Evolutionary conservation across 352 stramenopile species (phyloP), one percentile per base, ranked within the genome.

Genomic region (Globisporangium iwayamae): DNA sequence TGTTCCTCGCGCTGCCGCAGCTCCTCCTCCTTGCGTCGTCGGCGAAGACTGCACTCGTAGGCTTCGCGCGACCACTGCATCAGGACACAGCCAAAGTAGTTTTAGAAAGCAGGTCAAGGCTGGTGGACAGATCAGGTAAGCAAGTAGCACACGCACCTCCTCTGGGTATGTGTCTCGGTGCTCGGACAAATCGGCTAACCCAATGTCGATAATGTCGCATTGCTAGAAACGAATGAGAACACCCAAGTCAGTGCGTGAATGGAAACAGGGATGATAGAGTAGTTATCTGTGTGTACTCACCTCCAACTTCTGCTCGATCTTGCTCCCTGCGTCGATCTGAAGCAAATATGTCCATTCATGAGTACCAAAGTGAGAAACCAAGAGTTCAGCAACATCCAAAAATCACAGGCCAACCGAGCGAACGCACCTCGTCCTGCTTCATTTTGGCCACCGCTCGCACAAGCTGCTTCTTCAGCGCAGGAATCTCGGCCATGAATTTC

Each of bases 191-290:
- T 93, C 85, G 16, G 85, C 81, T 6, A 93, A 71, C 1, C 83
- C 85, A 39, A 93, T 84, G 59, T 93, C 85, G 56, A 93, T 92
- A 22, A 86, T 71, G 60, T 93, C 85, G 63, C 85, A 93, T 90
- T 92, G 83, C 80, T 92, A 62, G 6, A 11, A 4, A 9, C 16
- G 43, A 48, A 22, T 46, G 9, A 22, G 2, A 46, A 18, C 39
- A 14, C 16, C 16, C 5, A 56, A 13, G 28, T 56, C 25, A 56
- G 51, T 25, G 5, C 14, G 9, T 7, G 1, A 39, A 36, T 25
- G 16, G 20, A 66, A 11, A 60, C 18, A 41, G 5, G 5, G 14
- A 48, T 22, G 10, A 5, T 10, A 38, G 7, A 16, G 30, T 11
- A 52, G n/a, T 14, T 28, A 28, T 28, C 25, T 5, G 39, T n/a